Evolutionary conservation across 192 early-diverging fungal genomes (phyloP).

Genomic region (Coemansia brasiliensis): DNA sequence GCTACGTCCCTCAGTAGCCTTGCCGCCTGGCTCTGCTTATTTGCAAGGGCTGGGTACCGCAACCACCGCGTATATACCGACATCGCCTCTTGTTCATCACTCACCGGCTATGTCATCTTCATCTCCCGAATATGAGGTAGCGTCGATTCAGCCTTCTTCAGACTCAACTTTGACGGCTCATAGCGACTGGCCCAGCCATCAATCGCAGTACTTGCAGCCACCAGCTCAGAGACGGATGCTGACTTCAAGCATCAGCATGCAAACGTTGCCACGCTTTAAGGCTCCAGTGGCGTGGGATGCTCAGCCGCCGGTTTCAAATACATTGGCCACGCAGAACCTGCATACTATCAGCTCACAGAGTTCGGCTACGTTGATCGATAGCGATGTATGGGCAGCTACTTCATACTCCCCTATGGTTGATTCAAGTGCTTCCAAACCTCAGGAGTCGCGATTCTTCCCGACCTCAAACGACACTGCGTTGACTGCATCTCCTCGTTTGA

Average conservation of each 20-base stretch:
- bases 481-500: not conserved
- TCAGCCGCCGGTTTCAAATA: not conserved
- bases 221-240: constrained; percentile 23
- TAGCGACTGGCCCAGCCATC: not conserved
- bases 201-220: constrained; percentile 6
- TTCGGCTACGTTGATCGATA: constrained; percentile 45
- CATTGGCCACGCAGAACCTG: not conserved
- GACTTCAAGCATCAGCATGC: constrained; percentile 52
- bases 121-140: constrained; percentile 9
- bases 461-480: not conserved
- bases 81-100: constrained; percentile 21
- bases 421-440: constrained; percentile 3
- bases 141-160: not conserved
- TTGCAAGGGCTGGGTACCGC: constrained; percentile 7
- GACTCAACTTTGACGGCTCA: not conserved
- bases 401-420: constrained; percentile 1
- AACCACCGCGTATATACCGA: not conserved
- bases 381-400: constrained; percentile 36
- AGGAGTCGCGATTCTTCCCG: constrained; percentile 46
- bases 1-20: constrained; percentile 12
- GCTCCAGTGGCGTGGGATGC: constrained; percentile 29
- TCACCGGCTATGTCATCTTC: constrained; percentile 30
- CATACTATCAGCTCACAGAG: constrained; percentile 22
- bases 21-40: constrained; percentile 1
- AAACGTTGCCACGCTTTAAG: constrained; percentile 40